Evolutionary conservation across 306 rosid species (phyloP).

Genomic region (Heteromeles arbutifolia): DNA sequence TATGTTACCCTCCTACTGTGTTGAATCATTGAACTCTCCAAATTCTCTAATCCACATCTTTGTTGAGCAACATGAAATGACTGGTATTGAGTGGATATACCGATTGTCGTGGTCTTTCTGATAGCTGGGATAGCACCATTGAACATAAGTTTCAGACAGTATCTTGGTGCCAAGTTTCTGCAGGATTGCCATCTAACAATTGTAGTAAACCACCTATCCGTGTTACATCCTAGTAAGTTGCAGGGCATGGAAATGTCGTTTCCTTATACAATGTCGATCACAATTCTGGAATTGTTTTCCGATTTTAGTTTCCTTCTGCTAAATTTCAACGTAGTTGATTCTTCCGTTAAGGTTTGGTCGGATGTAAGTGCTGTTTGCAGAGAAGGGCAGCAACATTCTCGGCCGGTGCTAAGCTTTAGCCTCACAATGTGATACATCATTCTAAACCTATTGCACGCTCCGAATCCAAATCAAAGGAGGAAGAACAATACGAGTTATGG

Average conservation of each 20-base stretch:
- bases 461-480: neutral
- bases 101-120: neutral
- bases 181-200: neutral
- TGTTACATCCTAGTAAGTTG: neutral
- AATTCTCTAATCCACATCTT: neutral
- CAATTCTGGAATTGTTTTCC: neutral
- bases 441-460: neutral
- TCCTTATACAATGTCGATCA: neutral
- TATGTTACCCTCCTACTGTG: neutral
- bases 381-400: neutral
- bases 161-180: neutral
- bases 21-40: neutral
- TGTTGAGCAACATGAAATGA: conserved; percentile 12
- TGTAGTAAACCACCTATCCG: neutral
- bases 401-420: neutral
- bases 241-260: neutral
- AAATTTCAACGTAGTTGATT: neutral
- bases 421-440: neutral
- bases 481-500: neutral
- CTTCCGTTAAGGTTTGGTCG: neutral
- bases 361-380: neutral
- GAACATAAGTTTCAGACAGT: neutral
- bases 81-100: neutral
- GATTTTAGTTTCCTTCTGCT: neutral
- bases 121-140: neutral